These are phyloP conservation scores for Syncephalis plumigaleata DNA, from an alignment of 371 early-diverging fungal species.

Conservation along the genomic window DNA sequence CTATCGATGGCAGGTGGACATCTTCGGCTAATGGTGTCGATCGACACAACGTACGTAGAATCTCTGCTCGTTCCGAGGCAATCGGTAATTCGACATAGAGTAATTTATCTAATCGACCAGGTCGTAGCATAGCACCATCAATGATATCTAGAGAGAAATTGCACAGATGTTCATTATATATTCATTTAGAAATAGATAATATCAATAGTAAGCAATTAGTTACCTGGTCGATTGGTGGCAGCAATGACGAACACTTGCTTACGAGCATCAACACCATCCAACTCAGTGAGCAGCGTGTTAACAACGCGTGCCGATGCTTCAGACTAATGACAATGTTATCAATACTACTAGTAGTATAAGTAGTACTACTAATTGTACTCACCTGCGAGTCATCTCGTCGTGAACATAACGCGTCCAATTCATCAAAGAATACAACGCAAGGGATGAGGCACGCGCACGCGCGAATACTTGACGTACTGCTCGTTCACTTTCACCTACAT, in stretches of 20 bases:
- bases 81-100: slow-evolving; percentile 92
- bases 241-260: slow-evolving; percentile 93
- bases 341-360: background rate
- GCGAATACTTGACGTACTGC: slow-evolving; percentile 96
- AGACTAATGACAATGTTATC: slow-evolving; percentile 22
- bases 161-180: background rate
- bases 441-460: slow-evolving; percentile 91
- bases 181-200: background rate
- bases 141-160: slow-evolving; percentile 38
- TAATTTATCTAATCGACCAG: slow-evolving; percentile 97
- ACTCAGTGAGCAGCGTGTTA: slow-evolving; percentile 93
- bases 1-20: slow-evolving; percentile 57
- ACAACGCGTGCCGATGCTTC: slow-evolving; percentile 91
- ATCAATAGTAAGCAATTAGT: background rate
- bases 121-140: slow-evolving; percentile 96
- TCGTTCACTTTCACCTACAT: slow-evolving; percentile 98
- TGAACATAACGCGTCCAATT: slow-evolving; percentile 92
- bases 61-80: slow-evolving; percentile 67
- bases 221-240: slow-evolving; percentile 94
- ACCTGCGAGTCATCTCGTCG: slow-evolving; percentile 55
- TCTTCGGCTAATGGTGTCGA: slow-evolving; percentile 59
- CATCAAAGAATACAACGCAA: slow-evolving; percentile 98
- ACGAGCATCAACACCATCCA: slow-evolving; percentile 94
- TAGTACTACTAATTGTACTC: slow-evolving; percentile 8
- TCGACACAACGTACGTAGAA: slow-evolving; percentile 63